phyloP scores from a whole-genome alignment of 2,329 filamentous ascomycete genomes.

The Apiospora malaysiana region DNA sequence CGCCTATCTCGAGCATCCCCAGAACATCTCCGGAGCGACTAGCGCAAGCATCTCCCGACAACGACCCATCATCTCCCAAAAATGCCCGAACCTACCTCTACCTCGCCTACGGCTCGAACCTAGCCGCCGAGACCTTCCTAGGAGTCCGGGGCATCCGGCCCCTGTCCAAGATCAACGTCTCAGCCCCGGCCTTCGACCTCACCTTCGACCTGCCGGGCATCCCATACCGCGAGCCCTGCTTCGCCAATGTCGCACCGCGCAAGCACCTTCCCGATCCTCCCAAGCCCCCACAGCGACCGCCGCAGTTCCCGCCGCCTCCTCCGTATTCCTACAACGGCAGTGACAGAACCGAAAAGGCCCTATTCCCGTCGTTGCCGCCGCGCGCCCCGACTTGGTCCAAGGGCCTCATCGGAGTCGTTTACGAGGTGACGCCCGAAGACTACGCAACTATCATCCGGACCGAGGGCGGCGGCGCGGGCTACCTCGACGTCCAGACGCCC shows the following conservation, averaged over 20 bases:
- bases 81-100: slow-evolving; percentile 67
- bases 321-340: slow-evolving; percentile 16
- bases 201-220: slow-evolving; percentile 87
- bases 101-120: slow-evolving; percentile 91
- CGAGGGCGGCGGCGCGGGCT: slow-evolving; percentile 86
- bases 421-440: slow-evolving; percentile 86
- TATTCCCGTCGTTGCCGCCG: slow-evolving; percentile 29
- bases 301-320: slow-evolving; percentile 37
- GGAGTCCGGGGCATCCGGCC: slow-evolving; percentile 80
- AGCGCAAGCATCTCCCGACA: slow-evolving; percentile 35
- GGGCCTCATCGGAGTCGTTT: slow-evolving; percentile 89
- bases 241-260: slow-evolving; percentile 78
- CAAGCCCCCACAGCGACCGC: slow-evolving; percentile 38
- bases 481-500: slow-evolving; percentile 80
- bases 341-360: background rate
- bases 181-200: slow-evolving; percentile 77
- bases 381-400: slow-evolving; percentile 72
- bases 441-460: slow-evolving; percentile 87
- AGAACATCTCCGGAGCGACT: slow-evolving; percentile 46
- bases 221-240: slow-evolving; percentile 89
- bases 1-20: slow-evolving; percentile 41
- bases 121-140: slow-evolving; percentile 79
- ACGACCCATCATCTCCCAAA: background rate
- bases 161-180: slow-evolving; percentile 79
- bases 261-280: slow-evolving; percentile 46